phyloP scores from a whole-genome alignment of 306 rosid genomes.

The Vigna trinervia region DNA sequence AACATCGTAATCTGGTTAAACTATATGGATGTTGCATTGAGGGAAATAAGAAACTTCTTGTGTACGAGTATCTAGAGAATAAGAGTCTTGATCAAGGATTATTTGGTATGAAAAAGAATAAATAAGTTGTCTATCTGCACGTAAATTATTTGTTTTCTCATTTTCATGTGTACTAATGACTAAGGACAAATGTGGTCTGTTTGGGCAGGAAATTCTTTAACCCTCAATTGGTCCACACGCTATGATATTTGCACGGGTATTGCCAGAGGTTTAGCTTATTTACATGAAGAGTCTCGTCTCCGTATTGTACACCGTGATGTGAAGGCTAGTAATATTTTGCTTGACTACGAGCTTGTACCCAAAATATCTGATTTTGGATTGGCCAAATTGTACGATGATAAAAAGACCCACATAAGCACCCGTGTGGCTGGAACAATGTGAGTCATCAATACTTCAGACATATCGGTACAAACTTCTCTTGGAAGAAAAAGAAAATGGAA shows the following conservation, averaged over 20 bases:
- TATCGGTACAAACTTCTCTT: too few species aligned
- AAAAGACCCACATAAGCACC: constrained; percentile 82
- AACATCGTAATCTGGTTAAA: constrained; percentile 84
- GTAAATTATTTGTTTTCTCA: neutral
- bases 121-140: neutral
- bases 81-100: constrained; percentile 89
- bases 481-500: too few species aligned
- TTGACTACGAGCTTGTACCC: constrained; percentile 65
- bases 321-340: constrained; percentile 82
- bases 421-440: constrained; percentile 85
- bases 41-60: constrained; percentile 73
- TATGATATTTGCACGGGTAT: constrained; percentile 74
- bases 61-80: constrained; percentile 81
- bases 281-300: constrained; percentile 76
- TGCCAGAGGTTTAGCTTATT: constrained; percentile 82
- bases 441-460: constrained; percentile 24
- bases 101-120: constrained; percentile 64
- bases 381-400: constrained; percentile 82
- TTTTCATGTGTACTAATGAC: neutral
- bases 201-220: constrained; percentile 56
- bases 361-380: constrained; percentile 88
- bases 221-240: constrained; percentile 71
- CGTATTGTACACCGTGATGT: constrained; percentile 87
- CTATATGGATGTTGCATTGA: constrained; percentile 81
- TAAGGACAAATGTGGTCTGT: constrained; percentile 4